Base-by-base conservation (phyloP, 805 yeast genomes). In the Ogataea philodendri region DNA sequence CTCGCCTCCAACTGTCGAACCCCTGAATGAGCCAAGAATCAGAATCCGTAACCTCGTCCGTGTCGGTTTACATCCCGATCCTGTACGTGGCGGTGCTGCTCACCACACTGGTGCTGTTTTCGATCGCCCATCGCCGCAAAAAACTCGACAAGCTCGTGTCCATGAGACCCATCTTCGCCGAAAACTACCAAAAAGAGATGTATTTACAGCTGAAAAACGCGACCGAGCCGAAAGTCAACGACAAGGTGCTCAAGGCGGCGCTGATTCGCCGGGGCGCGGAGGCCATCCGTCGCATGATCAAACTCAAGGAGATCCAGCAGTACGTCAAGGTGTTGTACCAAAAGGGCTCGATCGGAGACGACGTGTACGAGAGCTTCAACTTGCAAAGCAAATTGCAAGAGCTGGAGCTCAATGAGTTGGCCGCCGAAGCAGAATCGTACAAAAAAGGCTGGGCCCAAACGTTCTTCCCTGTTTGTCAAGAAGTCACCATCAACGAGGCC, bases 401-500 rank as follows among this genome's bases (percentile, higher is more conserved):
- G 51, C 56, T 82, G 17, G 97, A 93, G 60, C 65, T 93, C 46
- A 75, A 78, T 58, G 89, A 81, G 41, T 69, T 87, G 30, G 80
- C 84, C 5, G 63, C 59, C 37, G 96, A 86, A 60, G 87, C 93
- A 26, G 87, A 85, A 57, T 47, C 63, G 11, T 65, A 74, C 46
- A 83, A 84, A 53, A 75, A 78, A 28, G 90, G 87, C 21, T 89
- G 96, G 96, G 77, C 81, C 6, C 82, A 75, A 45, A 63, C 72
- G 28, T 76, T 87, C 52, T 82, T 87, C 53, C 84, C 84, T 7
- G 73, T 81, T 9, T 81, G 89, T 27, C 90, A 84, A 57, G 97
- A 93, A 57, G 81, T 90, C 33, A 86, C 95, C 45, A 84, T 88
- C 62, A 93, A 90, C 57, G 90, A 84, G 62, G 96, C 96, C 1